Evolutionary conservation across 2,329 filamentous ascomycete species (phyloP).

Genomic region (Aspergillus calidoustus): DNA sequence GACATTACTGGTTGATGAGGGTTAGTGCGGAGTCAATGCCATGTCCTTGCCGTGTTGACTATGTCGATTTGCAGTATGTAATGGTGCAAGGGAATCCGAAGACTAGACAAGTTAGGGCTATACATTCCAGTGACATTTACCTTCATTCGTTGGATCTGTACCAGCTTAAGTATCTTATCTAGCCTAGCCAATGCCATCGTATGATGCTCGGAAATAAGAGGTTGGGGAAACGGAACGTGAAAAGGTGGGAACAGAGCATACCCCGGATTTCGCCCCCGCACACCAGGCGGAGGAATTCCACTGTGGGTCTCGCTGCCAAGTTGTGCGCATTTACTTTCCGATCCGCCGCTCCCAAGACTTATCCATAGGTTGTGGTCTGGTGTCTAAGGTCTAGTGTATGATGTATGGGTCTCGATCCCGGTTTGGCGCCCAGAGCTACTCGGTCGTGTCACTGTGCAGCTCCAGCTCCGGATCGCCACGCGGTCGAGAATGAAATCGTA

Average conservation of each 20-base stretch:
- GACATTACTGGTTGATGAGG: not conserved
- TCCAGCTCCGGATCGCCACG: constrained; percentile 8
- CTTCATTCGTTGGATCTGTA: not conserved
- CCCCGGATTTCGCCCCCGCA: constrained; percentile 10
- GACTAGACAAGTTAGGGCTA: not conserved
- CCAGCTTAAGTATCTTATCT: not conserved
- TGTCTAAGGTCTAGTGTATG: not conserved
- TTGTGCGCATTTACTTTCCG: constrained; percentile 2
- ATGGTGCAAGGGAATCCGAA: too few species aligned
- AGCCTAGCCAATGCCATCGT: not conserved
- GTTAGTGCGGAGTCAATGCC: not conserved
- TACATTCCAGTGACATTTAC: not conserved
- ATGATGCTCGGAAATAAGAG: not conserved
- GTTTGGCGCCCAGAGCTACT: not conserved
- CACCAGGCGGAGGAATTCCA: constrained; percentile 10
- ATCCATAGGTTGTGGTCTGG: not conserved
- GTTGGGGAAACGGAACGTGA: not conserved
- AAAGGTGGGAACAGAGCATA: not conserved
- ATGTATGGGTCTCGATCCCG: not conserved
- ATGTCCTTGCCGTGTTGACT: not conserved
- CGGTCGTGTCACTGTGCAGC: not conserved
- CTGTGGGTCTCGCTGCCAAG: constrained; percentile 2
- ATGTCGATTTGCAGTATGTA: too few species aligned
- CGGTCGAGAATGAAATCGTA: constrained; percentile 12
- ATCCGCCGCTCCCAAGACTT: not conserved